Base-by-base conservation (phyloP, 2,329 filamentous ascomycete species). In the Fusarium denticulatum region DNA sequence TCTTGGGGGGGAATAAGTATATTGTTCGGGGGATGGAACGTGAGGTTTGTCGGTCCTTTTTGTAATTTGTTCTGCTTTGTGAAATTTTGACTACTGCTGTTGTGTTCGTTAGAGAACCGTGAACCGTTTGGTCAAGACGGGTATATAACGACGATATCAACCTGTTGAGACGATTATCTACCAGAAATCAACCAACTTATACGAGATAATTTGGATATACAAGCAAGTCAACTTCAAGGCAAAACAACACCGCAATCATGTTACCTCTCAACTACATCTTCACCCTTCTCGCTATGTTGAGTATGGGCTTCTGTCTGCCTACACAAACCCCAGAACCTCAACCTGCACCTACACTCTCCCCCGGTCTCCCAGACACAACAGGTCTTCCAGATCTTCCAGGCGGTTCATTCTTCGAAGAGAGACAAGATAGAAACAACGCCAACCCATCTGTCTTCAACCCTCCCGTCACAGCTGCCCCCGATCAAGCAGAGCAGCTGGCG, bases 391-490 rank as follows among this genome's bases (percentile, higher is more conserved):
- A 7, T 6, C 37, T 52, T 30, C 67, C 69, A 6, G 58, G 37
- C 3, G 53, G 52, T 20, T 45, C 45, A 22, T 36, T 67, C 22
- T 30, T 71, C 11, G 57, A 52, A 34, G 71, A 53, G 42, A 66
- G 53, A 58, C 75, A 59, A 16, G 61, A 74, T 20, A 57, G 67
- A 18, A 64, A 75, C 36, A 74, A 73, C 26, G 40, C 61, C 22
- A 69, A 76, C n/a, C 64, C 67, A 13, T 76, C 78, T 5, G 67
- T 74, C 14, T 80, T 81, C 67, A 72, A 74, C 30, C 76, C 80
- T 70, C 57, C 79, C 34, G 79, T 81, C 37, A 82, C 81, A 8
- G 78, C 80, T 20, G 76, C 79, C n/a, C 77, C 81, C 3, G 76
- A 79, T 32, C 79, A 81, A 40, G 77, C 76, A 39, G 80, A 71